Evolutionary conservation across 306 rosid species (phyloP).

Genomic region (Lathyrus oleraceus): DNA sequence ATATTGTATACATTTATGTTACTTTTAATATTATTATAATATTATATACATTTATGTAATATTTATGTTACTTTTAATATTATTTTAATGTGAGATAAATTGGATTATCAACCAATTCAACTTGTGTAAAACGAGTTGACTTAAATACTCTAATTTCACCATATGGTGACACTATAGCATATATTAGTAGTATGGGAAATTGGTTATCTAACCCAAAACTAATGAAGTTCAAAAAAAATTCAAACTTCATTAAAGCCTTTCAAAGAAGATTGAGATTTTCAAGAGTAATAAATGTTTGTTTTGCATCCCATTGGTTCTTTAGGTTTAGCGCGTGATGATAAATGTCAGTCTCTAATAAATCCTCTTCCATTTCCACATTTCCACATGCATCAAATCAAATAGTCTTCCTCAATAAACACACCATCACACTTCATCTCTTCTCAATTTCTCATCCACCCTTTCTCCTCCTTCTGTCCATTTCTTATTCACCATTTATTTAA

Average conservation of each 20-base stretch:
- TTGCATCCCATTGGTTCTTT: not conserved
- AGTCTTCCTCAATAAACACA: constrained; percentile 1
- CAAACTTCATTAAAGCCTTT: constrained; percentile 23
- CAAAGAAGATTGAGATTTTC: constrained; percentile 23
- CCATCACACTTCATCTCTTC: not conserved
- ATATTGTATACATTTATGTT: no score
- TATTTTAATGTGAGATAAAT: no score
- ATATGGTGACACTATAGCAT: not conserved
- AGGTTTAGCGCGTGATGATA: not conserved
- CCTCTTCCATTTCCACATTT: not conserved
- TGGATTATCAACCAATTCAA: no score
- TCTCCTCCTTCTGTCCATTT: constrained; percentile 1
- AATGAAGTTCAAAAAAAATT: constrained; percentile 2
- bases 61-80: no score
- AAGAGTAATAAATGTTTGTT: constrained; percentile 27
- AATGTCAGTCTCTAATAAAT: constrained; percentile 24
- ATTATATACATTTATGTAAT: no score
- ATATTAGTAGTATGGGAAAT: not conserved
- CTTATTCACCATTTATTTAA: constrained; percentile 4
- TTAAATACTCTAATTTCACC: no score
- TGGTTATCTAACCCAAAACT: constrained; percentile 5
- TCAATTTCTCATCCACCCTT: not conserved
- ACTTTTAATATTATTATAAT: no score
- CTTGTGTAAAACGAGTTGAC: no score
- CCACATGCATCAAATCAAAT: not conserved